These are phyloP conservation scores for Ustilago cynodontis DNA, from an alignment of 1,284 basidiomycete genomes.

Conservation along the genomic window DNA sequence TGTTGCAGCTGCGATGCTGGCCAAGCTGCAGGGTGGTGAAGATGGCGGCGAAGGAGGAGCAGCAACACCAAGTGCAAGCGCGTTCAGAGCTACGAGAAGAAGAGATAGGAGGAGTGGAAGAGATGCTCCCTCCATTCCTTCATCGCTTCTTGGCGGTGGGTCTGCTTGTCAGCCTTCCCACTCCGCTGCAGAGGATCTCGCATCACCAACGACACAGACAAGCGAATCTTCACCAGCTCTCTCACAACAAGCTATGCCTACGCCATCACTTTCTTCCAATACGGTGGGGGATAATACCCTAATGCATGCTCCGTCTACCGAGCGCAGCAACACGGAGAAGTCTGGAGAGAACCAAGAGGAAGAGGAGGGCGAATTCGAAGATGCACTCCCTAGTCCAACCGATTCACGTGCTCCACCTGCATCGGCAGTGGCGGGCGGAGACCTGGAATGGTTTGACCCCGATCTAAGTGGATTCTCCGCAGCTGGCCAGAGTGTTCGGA, in stretches of 20 bases:
- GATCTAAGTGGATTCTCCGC: slow-evolving; percentile 49
- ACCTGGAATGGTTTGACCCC: slow-evolving; percentile 58
- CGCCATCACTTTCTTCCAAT: slow-evolving; percentile 15
- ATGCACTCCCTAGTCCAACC: slow-evolving; percentile 7
- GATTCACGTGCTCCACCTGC: not conserved
- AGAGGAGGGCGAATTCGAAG: slow-evolving; percentile 10
- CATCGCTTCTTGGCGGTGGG: not conserved
- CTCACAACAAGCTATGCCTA: slow-evolving; percentile 25
- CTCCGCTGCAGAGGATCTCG: not conserved
- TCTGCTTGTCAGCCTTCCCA: not conserved
- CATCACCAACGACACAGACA: slow-evolving; percentile 17
- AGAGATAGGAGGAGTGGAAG: slow-evolving; percentile 42
- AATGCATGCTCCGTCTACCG: not conserved
- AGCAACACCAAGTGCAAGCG: slow-evolving; percentile 19
- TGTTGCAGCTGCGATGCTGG: slow-evolving; percentile 65
- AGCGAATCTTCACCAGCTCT: slow-evolving; percentile 20
- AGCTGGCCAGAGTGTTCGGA: slow-evolving; percentile 27
- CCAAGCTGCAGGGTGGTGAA: slow-evolving; percentile 60
- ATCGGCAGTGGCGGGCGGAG: slow-evolving; percentile 7
- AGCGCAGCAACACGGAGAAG: not conserved
- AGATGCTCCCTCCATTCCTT: slow-evolving; percentile 18
- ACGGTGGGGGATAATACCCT: slow-evolving; percentile 19
- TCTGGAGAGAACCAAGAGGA: no score
- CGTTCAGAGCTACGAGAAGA: slow-evolving; percentile 37
- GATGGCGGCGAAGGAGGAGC: slow-evolving; percentile 8